Evolutionary conservation across 768 basidiomycete genomes (phyloP).

Genomic region (Coprinopsis marcescibilis): DNA sequence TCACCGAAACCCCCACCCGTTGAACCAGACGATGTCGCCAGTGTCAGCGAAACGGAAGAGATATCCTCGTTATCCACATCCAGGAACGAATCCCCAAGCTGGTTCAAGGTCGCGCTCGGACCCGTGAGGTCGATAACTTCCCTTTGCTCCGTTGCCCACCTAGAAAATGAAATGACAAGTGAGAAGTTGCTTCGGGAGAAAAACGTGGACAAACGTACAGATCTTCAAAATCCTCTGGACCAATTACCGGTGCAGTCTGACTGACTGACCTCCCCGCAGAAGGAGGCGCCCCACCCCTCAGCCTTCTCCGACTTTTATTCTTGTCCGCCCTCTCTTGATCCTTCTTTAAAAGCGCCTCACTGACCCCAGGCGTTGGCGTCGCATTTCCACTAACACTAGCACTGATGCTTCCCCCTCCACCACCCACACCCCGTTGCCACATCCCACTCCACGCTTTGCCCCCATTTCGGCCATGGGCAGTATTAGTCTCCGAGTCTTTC

Average conservation of each 20-base stretch:
- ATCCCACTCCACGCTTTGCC: too few relatives aligned
- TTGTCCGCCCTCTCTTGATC: conserved; percentile 58
- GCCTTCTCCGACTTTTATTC: conserved; percentile 58
- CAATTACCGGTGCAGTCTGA: conserved; percentile 32
- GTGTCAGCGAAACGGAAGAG: too few relatives aligned
- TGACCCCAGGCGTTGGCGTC: conserved; percentile 48
- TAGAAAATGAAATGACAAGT: neutral
- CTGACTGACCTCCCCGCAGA: conserved; percentile 17
- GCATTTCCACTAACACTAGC: too few relatives aligned
- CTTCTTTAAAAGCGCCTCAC: conserved; percentile 75
- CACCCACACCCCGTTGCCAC: too few relatives aligned
- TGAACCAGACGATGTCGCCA: too few relatives aligned
- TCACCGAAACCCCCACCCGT: conserved; percentile 27
- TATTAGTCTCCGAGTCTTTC: conserved; percentile 22
- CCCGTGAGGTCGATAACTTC: too few relatives aligned
- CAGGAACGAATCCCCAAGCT: too few relatives aligned
- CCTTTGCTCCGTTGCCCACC: too few relatives aligned
- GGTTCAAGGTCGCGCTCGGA: too few relatives aligned
- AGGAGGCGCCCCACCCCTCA: conserved; percentile 65
- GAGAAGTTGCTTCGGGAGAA: neutral
- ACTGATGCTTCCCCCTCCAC: too few relatives aligned
- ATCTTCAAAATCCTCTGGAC: conserved; percentile 45
- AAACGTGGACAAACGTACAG: conserved; percentile 41
- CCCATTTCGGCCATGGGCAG: too few relatives aligned
- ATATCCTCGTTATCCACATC: too few relatives aligned